Base-by-base conservation (phyloP, 768 basidiomycete genomes). In the Amanita molliuscula region DNA sequence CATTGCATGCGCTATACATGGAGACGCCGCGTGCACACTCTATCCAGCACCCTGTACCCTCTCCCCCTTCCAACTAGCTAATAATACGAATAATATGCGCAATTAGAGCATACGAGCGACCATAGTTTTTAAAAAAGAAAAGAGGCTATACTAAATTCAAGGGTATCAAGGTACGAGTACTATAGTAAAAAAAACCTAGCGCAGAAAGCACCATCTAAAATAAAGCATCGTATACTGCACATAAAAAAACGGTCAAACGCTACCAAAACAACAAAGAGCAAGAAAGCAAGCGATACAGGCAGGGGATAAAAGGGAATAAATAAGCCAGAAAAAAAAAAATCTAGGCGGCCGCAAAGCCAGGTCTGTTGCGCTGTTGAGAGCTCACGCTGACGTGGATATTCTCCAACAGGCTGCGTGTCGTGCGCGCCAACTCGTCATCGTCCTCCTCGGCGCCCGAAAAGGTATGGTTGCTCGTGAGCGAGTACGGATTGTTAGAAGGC, bases 181-280 rank as follows among this genome's bases (percentile, higher is more conserved):
- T 44, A 44, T 44, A 28, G 42, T 31, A 29, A 44, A 44, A 44
- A 29, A 44, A 44, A 44, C 13, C 2, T 10, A 31, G 31, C 5
- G 31, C 31, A 4, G 26, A 28, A 44, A n/a, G 26, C 25, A 28
- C 13, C 28, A 44, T 44, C 42, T 44, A 44, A 49, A 25, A 5
- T 41, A 50, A 23, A 50, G 49, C 8, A 34, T 26, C 15, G 21
- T 13, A 48, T 35, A 15, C 7, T 44, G 25, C 29, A 16, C 29
- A 15, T 11, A 29, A 29, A n/a, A 29, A 29, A n/a, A 46, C 7
- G 16, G 23, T 36, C 36, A 38, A 48, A 40, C 25, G 34, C 34
- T 38, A 47, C 18, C 34, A 50, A 44, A 43, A 50, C 49, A 50
- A 50, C 49, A 50, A 11, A n/a, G 48, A 44, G 18, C 31, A 31